Percentiles rank a stretch among this genome's conserved stretches.
These are phyloP conservation scores for Euryodendron excelsum DNA, from an alignment of 148 eudicot species.

Conservation along the genomic window DNA sequence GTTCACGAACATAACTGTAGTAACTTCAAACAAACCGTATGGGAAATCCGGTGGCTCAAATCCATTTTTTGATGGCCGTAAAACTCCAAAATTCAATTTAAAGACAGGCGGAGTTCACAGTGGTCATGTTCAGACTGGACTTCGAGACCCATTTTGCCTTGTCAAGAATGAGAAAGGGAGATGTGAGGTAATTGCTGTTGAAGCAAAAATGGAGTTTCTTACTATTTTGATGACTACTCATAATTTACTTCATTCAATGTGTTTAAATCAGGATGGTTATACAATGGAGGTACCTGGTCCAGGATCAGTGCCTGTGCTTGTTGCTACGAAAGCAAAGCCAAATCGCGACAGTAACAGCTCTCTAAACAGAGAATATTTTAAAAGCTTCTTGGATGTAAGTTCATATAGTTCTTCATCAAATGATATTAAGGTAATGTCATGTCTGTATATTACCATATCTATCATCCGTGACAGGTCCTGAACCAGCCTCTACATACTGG, in stretches of 20 bases:
- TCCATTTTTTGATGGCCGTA: conserved; percentile 59
- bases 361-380: conserved; percentile 50
- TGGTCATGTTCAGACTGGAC: conserved; percentile 82
- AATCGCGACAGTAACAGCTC: conserved; percentile 42
- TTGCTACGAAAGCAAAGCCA: conserved; percentile 73
- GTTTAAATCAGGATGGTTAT: conserved; percentile 64
- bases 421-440: not conserved
- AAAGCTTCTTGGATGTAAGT: conserved; percentile 70
- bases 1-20: conserved; percentile 71
- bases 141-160: conserved; percentile 71
- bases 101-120: conserved; percentile 67
- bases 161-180: conserved; percentile 53
- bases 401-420: not conserved
- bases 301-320: conserved; percentile 58
- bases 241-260: not conserved
- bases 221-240: not conserved
- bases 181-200: conserved; percentile 50
- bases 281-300: conserved; percentile 54
- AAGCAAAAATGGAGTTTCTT: not conserved
- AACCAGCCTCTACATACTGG: conserved; percentile 62
- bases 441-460: not conserved
- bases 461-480: conserved; percentile 47
- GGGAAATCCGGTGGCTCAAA: conserved; percentile 79
- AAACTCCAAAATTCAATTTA: conserved; percentile 49
- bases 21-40: conserved; percentile 79